Evolutionary conservation across 2,329 filamentous ascomycete genomes (phyloP), one percentile per base, ranked within the genome.

Genomic region (Ophiostoma tasmaniense): DNA sequence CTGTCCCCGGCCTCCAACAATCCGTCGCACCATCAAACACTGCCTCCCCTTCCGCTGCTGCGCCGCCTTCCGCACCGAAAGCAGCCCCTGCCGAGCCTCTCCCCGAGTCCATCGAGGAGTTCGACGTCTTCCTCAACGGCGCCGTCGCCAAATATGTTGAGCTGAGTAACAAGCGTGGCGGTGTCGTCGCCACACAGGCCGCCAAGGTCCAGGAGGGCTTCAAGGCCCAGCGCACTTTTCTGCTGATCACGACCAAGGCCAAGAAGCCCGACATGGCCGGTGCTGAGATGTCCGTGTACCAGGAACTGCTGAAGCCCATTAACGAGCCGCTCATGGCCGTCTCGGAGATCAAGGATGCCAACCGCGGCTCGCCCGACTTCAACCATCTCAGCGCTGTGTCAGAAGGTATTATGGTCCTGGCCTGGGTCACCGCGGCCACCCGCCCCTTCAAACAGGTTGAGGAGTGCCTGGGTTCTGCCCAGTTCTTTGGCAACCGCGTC

Each of bases 401-500:
- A 0, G 94, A 98, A 76, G 93, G 93, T 73, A 93, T 97, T 73
- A 90, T 92, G 76, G 89, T 93, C 52, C 82, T 99, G 70, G 92
- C 91, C 42, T 99, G 95, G 95, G 90, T 98, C 70, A 90, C 90
- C 0, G 87, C 95, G 66, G 91, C 96, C 67, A 85, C 82, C 72
- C 93, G 92, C 76, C 95, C 95, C 1, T 89, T 86, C 72, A 93
- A 95, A 76, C 91, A 93, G 75, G 90, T 98, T 64, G 89, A 89
- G 64, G 93, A 97, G 74, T 89, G 89, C 70, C 83, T 96, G 25
- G 89, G 89, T 37, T 90, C 92, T 66, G 92, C 93, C 55, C 90
- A 98, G 77, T 96, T 96, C 81, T 97, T 92, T 75, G 95, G 95
- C 42, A 98, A 99, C 81, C 88, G 93, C 74, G 91, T 99, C 50